Conservation (phyloP, 805 yeast genomes). For the Zygosaccharomyces bailii region DNA sequence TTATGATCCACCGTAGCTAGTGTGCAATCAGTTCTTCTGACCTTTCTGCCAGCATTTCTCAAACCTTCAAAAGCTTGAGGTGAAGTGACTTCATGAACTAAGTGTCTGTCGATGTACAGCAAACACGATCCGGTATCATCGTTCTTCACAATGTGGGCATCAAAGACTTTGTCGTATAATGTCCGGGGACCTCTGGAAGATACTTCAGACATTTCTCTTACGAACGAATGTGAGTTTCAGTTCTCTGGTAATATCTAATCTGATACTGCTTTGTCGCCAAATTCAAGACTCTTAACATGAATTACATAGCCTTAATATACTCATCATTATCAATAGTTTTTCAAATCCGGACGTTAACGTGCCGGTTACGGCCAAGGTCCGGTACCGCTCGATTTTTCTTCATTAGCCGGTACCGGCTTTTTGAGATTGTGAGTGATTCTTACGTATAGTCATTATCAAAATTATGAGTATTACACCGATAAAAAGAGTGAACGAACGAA, state of each 20-base stretch:
- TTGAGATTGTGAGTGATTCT: neutral
- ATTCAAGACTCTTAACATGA: neutral
- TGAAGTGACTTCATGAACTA: conserved; percentile 97
- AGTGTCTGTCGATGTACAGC: conserved; percentile 91
- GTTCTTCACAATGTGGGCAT: conserved; percentile 87
- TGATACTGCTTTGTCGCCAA: neutral
- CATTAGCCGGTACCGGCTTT: conserved; percentile 15
- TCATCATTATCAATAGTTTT: conserved; percentile 3
- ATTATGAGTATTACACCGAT: neutral
- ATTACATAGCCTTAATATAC: conserved; percentile 5
- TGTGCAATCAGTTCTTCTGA: conserved; percentile 90
- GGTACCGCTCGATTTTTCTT: conserved; percentile 9
- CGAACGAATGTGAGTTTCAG: neutral
- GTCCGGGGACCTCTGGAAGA: conserved; percentile 53
- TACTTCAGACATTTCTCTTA: conserved; percentile 29
- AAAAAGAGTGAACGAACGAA: too few relatives aligned
- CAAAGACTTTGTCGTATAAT: conserved; percentile 92
- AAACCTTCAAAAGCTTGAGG: conserved; percentile 99
- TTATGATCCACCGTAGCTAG: conserved; percentile 96
- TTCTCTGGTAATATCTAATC: neutral
- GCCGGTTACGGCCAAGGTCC: conserved; percentile 17
- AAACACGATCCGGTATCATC: conserved; percentile 85
- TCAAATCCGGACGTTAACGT: conserved; percentile 6
- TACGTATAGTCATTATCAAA: neutral
- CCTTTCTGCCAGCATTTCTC: conserved; percentile 77